Evolutionary conservation across 1,139 yeast species (phyloP).

Genomic region (Debaryomyces sp.): DNA sequence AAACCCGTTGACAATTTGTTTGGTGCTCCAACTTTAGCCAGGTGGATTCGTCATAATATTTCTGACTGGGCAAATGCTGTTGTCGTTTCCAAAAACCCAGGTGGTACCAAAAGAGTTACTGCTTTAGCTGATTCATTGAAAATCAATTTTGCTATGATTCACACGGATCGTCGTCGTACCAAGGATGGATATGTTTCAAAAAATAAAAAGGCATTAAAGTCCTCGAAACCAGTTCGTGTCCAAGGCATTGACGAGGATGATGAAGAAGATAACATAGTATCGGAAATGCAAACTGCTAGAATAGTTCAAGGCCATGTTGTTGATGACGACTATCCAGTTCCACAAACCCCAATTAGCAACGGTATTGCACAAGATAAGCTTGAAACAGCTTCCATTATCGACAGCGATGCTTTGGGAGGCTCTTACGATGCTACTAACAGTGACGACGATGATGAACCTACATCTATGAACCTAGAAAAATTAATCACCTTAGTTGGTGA

Average conservation of each 20-base stretch:
- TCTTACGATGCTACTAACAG: slow-evolving; percentile 74
- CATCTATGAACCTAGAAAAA: slow-evolving; percentile 71
- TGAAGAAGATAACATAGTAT: slow-evolving; percentile 70
- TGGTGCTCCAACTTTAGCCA: slow-evolving; percentile 95
- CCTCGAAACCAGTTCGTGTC: slow-evolving; percentile 20
- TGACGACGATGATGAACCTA: slow-evolving; percentile 85
- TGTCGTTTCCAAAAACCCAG: slow-evolving; percentile 94
- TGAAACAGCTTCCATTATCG: slow-evolving; percentile 24
- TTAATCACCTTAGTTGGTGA: slow-evolving; percentile 96
- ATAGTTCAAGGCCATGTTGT: slow-evolving; percentile 97
- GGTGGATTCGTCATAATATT: slow-evolving; percentile 93
- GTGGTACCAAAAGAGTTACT: slow-evolving; percentile 97
- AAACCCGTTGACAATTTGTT: slow-evolving; percentile 95
- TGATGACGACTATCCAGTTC: slow-evolving; percentile 67
- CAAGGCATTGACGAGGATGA: slow-evolving; percentile 44
- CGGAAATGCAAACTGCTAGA: slow-evolving; percentile 94
- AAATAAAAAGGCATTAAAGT: slow-evolving; percentile 38
- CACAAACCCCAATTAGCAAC: slow-evolving; percentile 15
- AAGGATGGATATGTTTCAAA: slow-evolving; percentile 61
- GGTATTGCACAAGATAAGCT: slow-evolving; percentile 9
- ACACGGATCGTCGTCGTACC: slow-evolving; percentile 93
- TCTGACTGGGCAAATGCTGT: slow-evolving; percentile 82
- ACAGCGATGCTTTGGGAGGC: slow-evolving; percentile 72
- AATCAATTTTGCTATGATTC: slow-evolving; percentile 98
- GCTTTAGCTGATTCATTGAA: slow-evolving; percentile 94